A percentile compares a stretch with the other conserved stretches of the same genome.
Evolutionary conservation across 2,329 filamentous ascomycete species (phyloP).

Genomic region (Sphaceloma murrayae): DNA sequence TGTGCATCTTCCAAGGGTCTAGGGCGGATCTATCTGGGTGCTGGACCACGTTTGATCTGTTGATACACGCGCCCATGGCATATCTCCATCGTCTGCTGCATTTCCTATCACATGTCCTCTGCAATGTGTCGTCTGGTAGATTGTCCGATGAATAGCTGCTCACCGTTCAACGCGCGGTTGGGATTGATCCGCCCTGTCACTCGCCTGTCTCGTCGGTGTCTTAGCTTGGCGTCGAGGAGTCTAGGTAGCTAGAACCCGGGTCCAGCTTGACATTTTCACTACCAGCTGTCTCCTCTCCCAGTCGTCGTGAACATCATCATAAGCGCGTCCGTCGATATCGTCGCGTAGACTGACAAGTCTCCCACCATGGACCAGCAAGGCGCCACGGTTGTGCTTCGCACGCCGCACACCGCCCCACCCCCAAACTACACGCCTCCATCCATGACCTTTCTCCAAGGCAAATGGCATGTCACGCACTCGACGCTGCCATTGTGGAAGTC

Average conservation of each 20-base stretch:
- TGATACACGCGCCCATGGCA: too few species aligned
- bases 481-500: conserved; percentile 72
- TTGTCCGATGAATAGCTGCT: neutral
- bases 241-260: neutral
- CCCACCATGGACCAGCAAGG: conserved; percentile 3
- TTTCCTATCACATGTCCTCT: neutral
- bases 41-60: too few species aligned
- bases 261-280: neutral
- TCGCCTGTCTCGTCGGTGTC: conserved; percentile 2
- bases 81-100: neutral
- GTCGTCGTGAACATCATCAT: neutral
- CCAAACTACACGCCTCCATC: conserved; percentile 38
- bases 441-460: conserved; percentile 52
- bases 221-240: conserved; percentile 5
- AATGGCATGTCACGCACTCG: conserved; percentile 66
- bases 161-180: neutral
- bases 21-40: neutral
- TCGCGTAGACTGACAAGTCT: neutral
- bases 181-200: conserved; percentile 10
- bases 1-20: neutral
- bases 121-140: neutral
- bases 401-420: conserved; percentile 31
- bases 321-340: neutral
- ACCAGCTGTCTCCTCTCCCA: neutral
- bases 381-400: conserved; percentile 27